phyloP scores from a whole-genome alignment of 805 yeast genomes.

The Suhomyces xylopsoci region DNA sequence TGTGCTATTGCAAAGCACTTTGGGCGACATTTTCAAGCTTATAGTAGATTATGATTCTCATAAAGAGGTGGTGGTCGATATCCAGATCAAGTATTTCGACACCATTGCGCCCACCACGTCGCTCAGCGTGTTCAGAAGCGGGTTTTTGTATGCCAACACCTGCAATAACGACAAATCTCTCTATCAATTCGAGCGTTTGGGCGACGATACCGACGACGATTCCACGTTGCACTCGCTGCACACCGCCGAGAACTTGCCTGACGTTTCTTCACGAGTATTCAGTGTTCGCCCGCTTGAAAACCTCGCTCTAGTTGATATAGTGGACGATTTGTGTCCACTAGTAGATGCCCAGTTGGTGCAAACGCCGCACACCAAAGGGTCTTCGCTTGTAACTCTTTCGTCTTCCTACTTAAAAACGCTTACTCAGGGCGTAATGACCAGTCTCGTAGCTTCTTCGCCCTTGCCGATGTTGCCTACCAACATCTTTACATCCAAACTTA shows the following conservation, averaged over 20 bases:
- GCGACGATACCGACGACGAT: slow-evolving; percentile 41
- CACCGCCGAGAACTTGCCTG: background rate
- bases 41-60: slow-evolving; percentile 48
- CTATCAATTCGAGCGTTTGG: slow-evolving; percentile 79
- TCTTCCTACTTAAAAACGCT: slow-evolving; percentile 46
- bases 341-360: slow-evolving; percentile 22
- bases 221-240: background rate
- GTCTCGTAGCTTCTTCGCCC: slow-evolving; percentile 69
- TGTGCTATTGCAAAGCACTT: slow-evolving; percentile 61
- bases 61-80: slow-evolving; percentile 36
- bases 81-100: slow-evolving; percentile 71
- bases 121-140: slow-evolving; percentile 65
- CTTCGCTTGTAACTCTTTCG: slow-evolving; percentile 18
- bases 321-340: slow-evolving; percentile 54
- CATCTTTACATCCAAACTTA: slow-evolving; percentile 61
- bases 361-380: background rate
- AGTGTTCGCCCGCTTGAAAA: slow-evolving; percentile 40
- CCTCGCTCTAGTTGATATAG: slow-evolving; percentile 53
- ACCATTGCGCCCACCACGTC: slow-evolving; percentile 59
- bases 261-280: background rate
- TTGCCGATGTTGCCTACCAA: slow-evolving; percentile 62
- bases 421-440: slow-evolving; percentile 56
- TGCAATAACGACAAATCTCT: slow-evolving; percentile 61
- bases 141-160: slow-evolving; percentile 67
- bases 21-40: slow-evolving; percentile 72